These are phyloP conservation scores for Camellia japonica DNA, from an alignment of 148 eudicot species.

Conservation along the genomic window DNA sequence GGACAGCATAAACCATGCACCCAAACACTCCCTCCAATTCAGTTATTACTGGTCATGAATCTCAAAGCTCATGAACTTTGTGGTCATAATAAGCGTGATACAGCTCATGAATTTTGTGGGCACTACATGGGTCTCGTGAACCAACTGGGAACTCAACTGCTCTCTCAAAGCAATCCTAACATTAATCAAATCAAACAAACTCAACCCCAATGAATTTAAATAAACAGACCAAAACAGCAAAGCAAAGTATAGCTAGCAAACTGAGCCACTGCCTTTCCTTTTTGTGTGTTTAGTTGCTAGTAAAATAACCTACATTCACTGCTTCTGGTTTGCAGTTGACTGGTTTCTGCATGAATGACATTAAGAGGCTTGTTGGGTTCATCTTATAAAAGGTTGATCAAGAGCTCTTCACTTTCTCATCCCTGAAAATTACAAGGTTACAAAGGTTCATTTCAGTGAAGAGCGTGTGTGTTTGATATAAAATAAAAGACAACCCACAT, in stretches of 20 bases:
- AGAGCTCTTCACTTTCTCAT: constrained; percentile 4
- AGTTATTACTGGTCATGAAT: neutral
- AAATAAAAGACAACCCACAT: no score
- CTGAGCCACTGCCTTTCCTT: neutral
- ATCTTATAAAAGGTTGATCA: constrained; percentile 15
- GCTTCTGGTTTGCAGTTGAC: constrained; percentile 65
- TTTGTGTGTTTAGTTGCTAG: constrained; percentile 2
- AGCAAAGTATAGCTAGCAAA: neutral
- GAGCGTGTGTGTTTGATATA: neutral
- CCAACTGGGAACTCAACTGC: constrained; percentile 45
- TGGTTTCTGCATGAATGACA: constrained; percentile 59
- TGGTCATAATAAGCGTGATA: neutral
- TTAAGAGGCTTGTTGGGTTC: constrained; percentile 28
- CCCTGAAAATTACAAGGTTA: neutral
- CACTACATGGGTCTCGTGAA: constrained; percentile 55
- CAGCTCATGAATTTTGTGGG: constrained; percentile 41
- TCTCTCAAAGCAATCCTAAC: constrained; percentile 13
- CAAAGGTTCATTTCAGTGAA: neutral
- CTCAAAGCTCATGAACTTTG: neutral
- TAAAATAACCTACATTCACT: constrained; percentile 31
- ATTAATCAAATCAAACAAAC: constrained; percentile 27
- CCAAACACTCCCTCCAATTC: constrained; percentile 1
- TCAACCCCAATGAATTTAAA: neutral
- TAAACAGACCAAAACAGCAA: neutral
- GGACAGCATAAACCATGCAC: constrained; percentile 7